Conservation (phyloP, 495 filamentous ascomycete species). For the Penicillium nucicola region DNA sequence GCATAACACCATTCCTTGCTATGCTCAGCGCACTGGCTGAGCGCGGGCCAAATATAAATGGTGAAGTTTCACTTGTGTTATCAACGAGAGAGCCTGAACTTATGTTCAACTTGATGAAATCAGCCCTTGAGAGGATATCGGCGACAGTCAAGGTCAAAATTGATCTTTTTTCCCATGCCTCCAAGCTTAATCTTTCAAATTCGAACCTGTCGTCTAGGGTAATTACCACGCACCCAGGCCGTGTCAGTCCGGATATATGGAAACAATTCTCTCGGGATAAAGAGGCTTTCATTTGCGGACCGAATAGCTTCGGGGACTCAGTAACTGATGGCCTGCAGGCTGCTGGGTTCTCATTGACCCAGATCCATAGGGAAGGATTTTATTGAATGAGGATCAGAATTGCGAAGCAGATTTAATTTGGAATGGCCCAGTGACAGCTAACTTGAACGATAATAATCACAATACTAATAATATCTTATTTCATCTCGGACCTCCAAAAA, state of each 20-base stretch:
- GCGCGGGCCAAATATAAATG: background rate
- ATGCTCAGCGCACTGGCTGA: constrained; percentile 11
- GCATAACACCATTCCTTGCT: constrained; percentile 15
- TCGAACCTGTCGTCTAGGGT: background rate
- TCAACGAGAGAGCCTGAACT: constrained; percentile 13
- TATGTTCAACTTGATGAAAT: constrained; percentile 6
- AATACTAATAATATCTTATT: too few relatives aligned
- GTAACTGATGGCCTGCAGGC: constrained; percentile 6
- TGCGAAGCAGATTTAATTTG: too few relatives aligned
- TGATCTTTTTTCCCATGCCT: constrained; percentile 1
- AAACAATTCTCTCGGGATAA: background rate
- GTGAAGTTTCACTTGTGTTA: constrained; percentile 5
- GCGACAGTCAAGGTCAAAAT: background rate
- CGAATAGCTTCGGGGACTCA: constrained; percentile 12
- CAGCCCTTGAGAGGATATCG: constrained; percentile 3
- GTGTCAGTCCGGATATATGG: constrained; percentile 3
- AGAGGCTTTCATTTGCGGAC: constrained; percentile 13
- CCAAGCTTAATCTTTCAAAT: background rate
- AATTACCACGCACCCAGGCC: constrained; percentile 4
- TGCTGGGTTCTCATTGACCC: constrained; percentile 5
- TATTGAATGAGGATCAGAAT: background rate
- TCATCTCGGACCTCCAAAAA: too few relatives aligned
- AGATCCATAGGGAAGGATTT: constrained; percentile 17
- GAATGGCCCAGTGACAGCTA: too few relatives aligned
- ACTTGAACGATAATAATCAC: too few relatives aligned